These are phyloP conservation scores for Talaromyces albobiverticillius DNA, from an alignment of 2,329 filamentous ascomycete species.

Conservation along the genomic window DNA sequence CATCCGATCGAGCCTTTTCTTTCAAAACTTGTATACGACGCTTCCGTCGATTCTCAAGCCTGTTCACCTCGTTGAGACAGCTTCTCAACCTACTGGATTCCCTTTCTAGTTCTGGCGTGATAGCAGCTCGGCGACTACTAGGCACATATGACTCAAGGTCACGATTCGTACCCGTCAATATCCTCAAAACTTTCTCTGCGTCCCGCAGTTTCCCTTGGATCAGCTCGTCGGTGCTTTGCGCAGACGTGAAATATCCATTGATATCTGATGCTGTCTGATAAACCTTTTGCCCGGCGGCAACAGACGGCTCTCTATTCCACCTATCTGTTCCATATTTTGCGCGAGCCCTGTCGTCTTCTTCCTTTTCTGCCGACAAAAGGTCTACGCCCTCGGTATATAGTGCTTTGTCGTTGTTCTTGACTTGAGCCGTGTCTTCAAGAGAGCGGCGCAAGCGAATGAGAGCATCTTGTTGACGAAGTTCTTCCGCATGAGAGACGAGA, in stretches of 20 bases:
- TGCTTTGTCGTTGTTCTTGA: slow-evolving; percentile 74
- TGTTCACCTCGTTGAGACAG: slow-evolving; percentile 77
- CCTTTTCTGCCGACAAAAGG: slow-evolving; percentile 72
- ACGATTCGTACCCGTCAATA: slow-evolving; percentile 76
- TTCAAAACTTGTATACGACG: slow-evolving; percentile 76
- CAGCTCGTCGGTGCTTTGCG: slow-evolving; percentile 63
- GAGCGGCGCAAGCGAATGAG: slow-evolving; percentile 72
- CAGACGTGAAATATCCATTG: slow-evolving; percentile 77
- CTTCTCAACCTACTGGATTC: slow-evolving; percentile 74
- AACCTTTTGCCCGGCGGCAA: slow-evolving; percentile 67
- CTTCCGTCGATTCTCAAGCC: slow-evolving; percentile 75
- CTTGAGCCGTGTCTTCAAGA: slow-evolving; percentile 83
- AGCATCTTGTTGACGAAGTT: slow-evolving; percentile 87
- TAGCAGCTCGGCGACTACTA: slow-evolving; percentile 72
- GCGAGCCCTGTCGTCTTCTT: slow-evolving; percentile 75
- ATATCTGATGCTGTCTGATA: slow-evolving; percentile 76
- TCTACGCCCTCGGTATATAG: slow-evolving; percentile 82
- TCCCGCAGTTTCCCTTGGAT: slow-evolving; percentile 76
- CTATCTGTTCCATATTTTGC: slow-evolving; percentile 80
- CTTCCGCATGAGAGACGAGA: slow-evolving; percentile 85
- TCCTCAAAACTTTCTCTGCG: slow-evolving; percentile 69
- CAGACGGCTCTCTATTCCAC: slow-evolving; percentile 71
- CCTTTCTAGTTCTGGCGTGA: slow-evolving; percentile 76
- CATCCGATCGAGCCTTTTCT: slow-evolving; percentile 78
- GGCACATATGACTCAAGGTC: slow-evolving; percentile 87